Percentiles rank a stretch among this genome's conserved stretches.
Evolutionary conservation across 2,329 filamentous ascomycete species (phyloP).

Genomic region (Colletotrichum endophyticum): DNA sequence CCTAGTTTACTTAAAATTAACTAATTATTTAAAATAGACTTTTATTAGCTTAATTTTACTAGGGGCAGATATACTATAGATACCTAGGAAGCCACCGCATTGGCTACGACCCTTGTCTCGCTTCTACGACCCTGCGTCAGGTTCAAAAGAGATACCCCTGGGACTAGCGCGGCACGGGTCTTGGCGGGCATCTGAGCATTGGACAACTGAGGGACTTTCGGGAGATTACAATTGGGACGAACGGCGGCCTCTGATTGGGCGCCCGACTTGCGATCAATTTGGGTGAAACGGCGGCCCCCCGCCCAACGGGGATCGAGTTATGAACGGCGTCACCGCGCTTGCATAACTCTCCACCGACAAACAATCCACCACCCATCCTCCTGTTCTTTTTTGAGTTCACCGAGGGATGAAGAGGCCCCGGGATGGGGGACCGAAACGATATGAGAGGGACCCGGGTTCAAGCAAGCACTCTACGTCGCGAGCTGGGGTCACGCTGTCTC

Average conservation of each 20-base stretch:
- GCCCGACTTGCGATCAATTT: neutral
- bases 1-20: too few species aligned
- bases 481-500: neutral
- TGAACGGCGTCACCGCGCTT: neutral
- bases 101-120: too few species aligned
- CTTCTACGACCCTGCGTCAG: too few species aligned
- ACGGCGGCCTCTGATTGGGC: neutral
- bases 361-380: neutral
- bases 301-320: neutral
- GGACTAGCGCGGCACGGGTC: neutral
- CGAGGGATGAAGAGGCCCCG: neutral
- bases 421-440: neutral
- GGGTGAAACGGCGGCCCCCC: slow-evolving; percentile 9
- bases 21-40: too few species aligned
- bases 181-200: neutral
- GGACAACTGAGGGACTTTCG: slow-evolving; percentile 12
- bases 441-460: neutral
- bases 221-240: slow-evolving; percentile 15
- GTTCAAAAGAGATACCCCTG: too few species aligned
- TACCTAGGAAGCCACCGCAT: too few species aligned
- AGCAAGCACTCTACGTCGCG: neutral
- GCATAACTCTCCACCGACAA: neutral
- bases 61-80: too few species aligned
- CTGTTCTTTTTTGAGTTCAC: neutral
- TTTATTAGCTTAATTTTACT: too few species aligned